A percentile compares a stretch with the other conserved stretches of the same genome.
phyloP scores from a whole-genome alignment of 495 filamentous ascomycete species.

The Schizothecium vesticola region DNA sequence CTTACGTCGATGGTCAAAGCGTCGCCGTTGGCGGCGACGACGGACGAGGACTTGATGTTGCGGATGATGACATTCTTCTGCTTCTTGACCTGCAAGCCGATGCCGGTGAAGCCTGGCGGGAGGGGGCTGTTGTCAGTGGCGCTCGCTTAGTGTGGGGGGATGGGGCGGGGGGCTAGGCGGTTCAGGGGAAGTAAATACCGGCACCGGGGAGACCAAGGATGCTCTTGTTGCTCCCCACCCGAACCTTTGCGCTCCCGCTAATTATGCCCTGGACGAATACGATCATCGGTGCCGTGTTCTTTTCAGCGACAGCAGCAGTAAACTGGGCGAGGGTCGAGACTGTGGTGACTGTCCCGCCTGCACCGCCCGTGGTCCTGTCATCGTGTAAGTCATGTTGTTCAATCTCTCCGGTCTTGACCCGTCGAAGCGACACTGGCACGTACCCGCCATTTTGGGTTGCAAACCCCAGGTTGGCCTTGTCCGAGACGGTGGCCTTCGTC shows the following conservation, averaged over 20 bases:
- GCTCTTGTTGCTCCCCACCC: conserved; percentile 50
- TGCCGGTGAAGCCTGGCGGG: conserved; percentile 34
- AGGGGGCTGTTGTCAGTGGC: background rate
- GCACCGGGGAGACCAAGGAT: conserved; percentile 45
- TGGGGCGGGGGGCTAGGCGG: background rate
- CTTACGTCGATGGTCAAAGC: conserved; percentile 52
- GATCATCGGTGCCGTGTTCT: conserved; percentile 39
- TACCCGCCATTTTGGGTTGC: conserved; percentile 4
- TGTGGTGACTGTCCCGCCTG: conserved; percentile 53
- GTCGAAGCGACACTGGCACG: background rate
- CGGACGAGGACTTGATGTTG: conserved; percentile 56
- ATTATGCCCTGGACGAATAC: conserved; percentile 47
- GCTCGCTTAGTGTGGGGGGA: background rate
- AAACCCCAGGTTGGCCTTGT: background rate
- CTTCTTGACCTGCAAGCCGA: conserved; percentile 45
- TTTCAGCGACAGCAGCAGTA: conserved; percentile 42
- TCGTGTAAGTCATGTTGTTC: background rate
- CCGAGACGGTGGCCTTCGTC: background rate
- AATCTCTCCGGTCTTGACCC: background rate
- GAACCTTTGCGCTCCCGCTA: conserved; percentile 36
- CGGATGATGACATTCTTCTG: conserved; percentile 54
- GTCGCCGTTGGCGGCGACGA: conserved; percentile 54
- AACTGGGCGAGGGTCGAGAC: conserved; percentile 54
- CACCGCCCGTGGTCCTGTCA: conserved; percentile 52
- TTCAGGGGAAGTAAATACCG: conserved; percentile 15